Base-by-base conservation (phyloP, 2,329 filamentous ascomycete genomes). In the Ceratocystis colombiana region DNA sequence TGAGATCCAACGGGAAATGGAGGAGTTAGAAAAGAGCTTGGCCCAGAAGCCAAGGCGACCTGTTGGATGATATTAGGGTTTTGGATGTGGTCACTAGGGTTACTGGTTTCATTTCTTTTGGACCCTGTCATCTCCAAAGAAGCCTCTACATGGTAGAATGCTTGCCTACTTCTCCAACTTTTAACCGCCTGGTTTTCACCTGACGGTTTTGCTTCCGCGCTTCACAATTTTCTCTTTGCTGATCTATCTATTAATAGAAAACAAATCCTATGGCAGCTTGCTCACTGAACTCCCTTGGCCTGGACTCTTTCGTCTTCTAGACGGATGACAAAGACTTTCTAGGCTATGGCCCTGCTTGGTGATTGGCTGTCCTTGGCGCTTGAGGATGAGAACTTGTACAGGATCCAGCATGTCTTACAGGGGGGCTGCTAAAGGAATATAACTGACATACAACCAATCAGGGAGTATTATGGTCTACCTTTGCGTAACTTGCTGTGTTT, bases 1-100 rank as follows among this genome's bases (percentile, higher is more conserved):
- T 12, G 63, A 64, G 30, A 37, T 64, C 6, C 30, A 55, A 50
- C 25, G 30, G 8, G 63, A 64, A 22, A 64, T 64, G 63, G 50
- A 55, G 28, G 63, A 64, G 12, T n/a, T 64, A 3, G 63, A 41
- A 17, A 33, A 33, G 20, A 33, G 48, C 17, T 20, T 62, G 37
- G 37, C 41, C 1, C 33, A n/a, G 41, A 62, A 30, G 61, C 37
- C 37, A 0, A 44, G 61, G 10, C 37, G 61, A 28, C 37, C 37
- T 12, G 41, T 46, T 46, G 61, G 44, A 20, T 28, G 20, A 20
- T 12, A 2, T 1, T 44, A 62, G 59, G 25, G 25, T 20, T 25
- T 15, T 41, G 10, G 4, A 3, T 12, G 5, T 57, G 22, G 4
- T n/a, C 2, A 17, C 37, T 44, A 46, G 30, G 59, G 37, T 62